These are phyloP conservation scores for Phytophthora fragariaefolia DNA, from an alignment of 352 stramenopile species.

Conservation along the genomic window DNA sequence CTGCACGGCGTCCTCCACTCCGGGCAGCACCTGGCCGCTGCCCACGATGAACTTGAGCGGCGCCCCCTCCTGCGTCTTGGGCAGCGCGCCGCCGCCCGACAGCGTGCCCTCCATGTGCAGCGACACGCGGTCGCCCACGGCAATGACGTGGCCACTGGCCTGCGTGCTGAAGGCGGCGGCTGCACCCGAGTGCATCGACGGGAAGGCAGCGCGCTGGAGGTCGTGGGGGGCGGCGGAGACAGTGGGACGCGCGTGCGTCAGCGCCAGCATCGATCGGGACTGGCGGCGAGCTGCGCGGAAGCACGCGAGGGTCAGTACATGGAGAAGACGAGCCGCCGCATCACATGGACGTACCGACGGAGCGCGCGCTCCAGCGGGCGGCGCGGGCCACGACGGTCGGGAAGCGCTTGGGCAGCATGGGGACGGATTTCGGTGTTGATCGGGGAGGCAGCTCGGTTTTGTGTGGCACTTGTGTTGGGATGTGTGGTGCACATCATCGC, in stretches of 20 bases:
- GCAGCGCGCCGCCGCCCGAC: slow-evolving; percentile 64
- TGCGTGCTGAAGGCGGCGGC: slow-evolving; percentile 27
- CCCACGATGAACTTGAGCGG: slow-evolving; percentile 79
- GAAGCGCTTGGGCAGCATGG: slow-evolving; percentile 35
- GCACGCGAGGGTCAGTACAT: too few relatives aligned
- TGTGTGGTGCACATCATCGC: slow-evolving; percentile 10
- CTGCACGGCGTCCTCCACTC: slow-evolving; percentile 74
- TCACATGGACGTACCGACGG: slow-evolving; percentile 5
- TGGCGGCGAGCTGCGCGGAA: slow-evolving; percentile 7
- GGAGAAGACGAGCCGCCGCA: not conserved
- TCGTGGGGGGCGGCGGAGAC: slow-evolving; percentile 2
- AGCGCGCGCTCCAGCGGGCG: slow-evolving; percentile 22
- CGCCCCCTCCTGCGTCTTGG: slow-evolving; percentile 50
- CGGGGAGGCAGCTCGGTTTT: slow-evolving; percentile 13
- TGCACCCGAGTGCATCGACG: slow-evolving; percentile 3
- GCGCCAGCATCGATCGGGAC: slow-evolving; percentile 13
- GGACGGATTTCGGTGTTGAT: slow-evolving; percentile 13
- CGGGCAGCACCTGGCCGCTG: slow-evolving; percentile 68
- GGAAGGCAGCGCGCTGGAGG: slow-evolving; percentile 19
- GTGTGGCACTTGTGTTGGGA: slow-evolving; percentile 22
- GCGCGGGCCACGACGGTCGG: slow-evolving; percentile 26
- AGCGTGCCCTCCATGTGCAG: slow-evolving; percentile 73
- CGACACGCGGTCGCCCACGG: slow-evolving; percentile 72
- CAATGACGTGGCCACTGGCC: slow-evolving; percentile 27
- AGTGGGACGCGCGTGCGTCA: slow-evolving; percentile 9